phyloP scores from a whole-genome alignment of 129 eudicot species.

The Smallanthus sonchifolius region DNA sequence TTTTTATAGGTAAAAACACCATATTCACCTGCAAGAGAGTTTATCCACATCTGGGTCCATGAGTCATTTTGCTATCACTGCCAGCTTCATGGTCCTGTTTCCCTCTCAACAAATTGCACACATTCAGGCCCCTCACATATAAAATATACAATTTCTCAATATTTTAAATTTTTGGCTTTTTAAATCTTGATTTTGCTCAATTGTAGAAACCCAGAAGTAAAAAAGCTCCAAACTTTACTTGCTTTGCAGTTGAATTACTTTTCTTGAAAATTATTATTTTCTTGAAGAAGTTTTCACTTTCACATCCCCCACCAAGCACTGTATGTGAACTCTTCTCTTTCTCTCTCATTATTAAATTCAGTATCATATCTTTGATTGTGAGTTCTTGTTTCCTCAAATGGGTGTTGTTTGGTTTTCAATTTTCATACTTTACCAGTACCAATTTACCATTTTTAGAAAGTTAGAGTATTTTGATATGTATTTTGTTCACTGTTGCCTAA shows the following conservation, averaged over 20 bases:
- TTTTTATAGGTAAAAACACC: not conserved
- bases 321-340: conserved; percentile 19
- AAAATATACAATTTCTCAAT: conserved; percentile 3
- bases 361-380: not conserved
- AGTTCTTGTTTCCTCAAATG: not conserved
- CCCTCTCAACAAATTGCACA: conserved; percentile 12
- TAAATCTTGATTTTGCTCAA: conserved; percentile 11
- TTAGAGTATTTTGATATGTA: not conserved
- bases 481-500: not conserved
- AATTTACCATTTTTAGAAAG: not conserved
- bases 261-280: conserved; percentile 12
- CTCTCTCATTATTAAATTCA: not conserved
- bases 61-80: conserved; percentile 24
- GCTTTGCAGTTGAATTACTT: not conserved
- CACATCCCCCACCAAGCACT: conserved; percentile 7
- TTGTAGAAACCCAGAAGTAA: conserved; percentile 7
- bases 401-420: not conserved
- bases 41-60: conserved; percentile 9
- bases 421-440: not conserved
- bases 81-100: conserved; percentile 23
- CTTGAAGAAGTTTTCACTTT: conserved; percentile 9
- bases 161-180: conserved; percentile 7
- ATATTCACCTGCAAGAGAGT: not conserved
- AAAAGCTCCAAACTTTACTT: conserved; percentile 12
- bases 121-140: conserved; percentile 6